Evolutionary conservation across 2,329 filamentous ascomycete species (phyloP), one percentile per base, ranked within the genome.

Genomic region (Aureobasidium sp.): DNA sequence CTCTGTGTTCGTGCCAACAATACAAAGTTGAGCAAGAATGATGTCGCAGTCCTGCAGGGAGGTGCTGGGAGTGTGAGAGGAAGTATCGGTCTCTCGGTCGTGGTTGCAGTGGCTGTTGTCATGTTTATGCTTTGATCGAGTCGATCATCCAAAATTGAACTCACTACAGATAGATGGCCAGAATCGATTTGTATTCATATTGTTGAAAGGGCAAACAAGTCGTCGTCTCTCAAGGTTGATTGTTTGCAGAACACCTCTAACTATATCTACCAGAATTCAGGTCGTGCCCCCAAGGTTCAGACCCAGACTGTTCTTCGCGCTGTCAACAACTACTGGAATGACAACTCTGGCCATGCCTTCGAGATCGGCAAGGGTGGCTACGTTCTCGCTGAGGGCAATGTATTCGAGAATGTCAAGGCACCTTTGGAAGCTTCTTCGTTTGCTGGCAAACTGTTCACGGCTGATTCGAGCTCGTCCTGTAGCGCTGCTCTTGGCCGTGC

Each of bases 261-360:
- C 81, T 88, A 88, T 78, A 79, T 90, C 73, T 85, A 88, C 81
- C 80, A 87, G 74, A 85, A 84, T 56, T 82, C 80, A 15, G 87
- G 86, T 60, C 85, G 87, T 62, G 77, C 78, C 31, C 87, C 86
- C 71, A 87, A 88, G 79, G 78, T 88, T 31, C 77, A 75, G 64
- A 80, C 79, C n/a, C 85, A 85, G 73, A 86, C 85, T 67, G 82
- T 86, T 50, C 77, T 88, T 59, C 87, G 88, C 75, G 84, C 84
- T 50, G 84, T 87, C 74, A 88, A 88, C 84, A 88, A 88, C 81
- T 87, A 84, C 82, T 88, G 40, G 77, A 80, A 85, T 73, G 79
- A 82, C 72, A 84, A 82, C 74, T 71, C 76, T 16, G 83, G 83
- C 59, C 87, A 88, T 75, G 83, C 85, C 25, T 88, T 89, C 73